Base-by-base conservation (phyloP, 805 yeast species). In the Kodamaea neixiangensis region DNA sequence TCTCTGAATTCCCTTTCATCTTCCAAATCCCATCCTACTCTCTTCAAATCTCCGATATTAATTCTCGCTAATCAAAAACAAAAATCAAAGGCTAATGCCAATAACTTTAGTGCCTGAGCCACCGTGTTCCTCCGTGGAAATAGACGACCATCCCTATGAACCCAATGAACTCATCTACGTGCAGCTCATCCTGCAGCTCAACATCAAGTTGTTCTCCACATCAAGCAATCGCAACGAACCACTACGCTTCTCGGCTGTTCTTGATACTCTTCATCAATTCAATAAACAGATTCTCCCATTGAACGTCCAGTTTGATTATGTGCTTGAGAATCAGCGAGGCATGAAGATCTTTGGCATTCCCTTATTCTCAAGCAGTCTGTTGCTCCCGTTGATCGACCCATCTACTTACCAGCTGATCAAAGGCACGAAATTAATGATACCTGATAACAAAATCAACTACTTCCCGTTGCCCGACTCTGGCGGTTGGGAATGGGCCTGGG, bases 401-500 rank as follows among this genome's bases (percentile, higher is more conserved):
- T 74, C 81, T 1, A 69, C 66, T 50, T 80, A 61, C 54, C 82
- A 78, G 59, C 70, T 74, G 22, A 51, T 78, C 13, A 64, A 69
- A 33, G 83, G 83, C 1, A 58, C 62, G 2, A 60, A 65, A 15
- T 58, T 80, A 6, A 54, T 51, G 45, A 55, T 46, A 52, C 49
- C 62, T 13, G 56, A 47, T 34, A 50, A 68, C 48, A 56, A 64
- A 9, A 52, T 71, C 9, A 56, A 54, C 18, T 65, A 70, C 53
- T 68, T 61, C 50, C 82, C 83, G 0, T 70, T 82, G 11, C 88
- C 88, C 1, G 86, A 81, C 54, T 15, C 19, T 14, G 69, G 79
- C 18, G 66, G 73, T 40, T 86, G 90, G 91, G 60, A 65, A 49
- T 86, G 91, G 91, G 62, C 62, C 7, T 86, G 91, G 90, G 73